A percentile compares a stretch with the other conserved stretches of the same genome.
Conservation (phyloP, 164 flowering plant genomes). For the Litsea cubeba region DNA sequence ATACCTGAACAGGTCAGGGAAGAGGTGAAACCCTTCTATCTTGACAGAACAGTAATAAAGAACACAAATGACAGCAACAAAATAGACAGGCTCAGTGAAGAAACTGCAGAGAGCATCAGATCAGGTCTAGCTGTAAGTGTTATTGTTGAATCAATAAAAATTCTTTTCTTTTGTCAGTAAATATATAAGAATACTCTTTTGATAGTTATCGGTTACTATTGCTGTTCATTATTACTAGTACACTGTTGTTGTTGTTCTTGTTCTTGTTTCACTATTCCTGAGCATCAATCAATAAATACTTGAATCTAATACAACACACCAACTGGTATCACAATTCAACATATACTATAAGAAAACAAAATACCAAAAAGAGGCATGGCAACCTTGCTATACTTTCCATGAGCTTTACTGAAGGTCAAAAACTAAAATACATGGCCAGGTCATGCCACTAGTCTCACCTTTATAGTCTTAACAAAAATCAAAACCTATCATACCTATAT, state of each 20-base stretch:
- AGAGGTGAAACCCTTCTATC: constrained; percentile 13
- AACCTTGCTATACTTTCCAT: no score
- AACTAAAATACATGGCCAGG: not conserved
- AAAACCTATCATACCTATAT: no score
- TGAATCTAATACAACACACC: not conserved
- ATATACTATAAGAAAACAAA: no score
- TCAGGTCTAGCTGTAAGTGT: constrained; percentile 70
- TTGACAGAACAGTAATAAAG: constrained; percentile 1
- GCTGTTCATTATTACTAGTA: no score
- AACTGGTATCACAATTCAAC: no score
- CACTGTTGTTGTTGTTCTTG: not conserved
- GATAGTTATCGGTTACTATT: no score
- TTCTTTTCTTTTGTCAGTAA: not conserved
- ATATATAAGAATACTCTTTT: no score
- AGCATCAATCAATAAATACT: not conserved
- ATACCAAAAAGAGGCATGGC: no score
- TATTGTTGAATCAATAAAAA: not conserved
- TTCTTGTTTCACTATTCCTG: not conserved
- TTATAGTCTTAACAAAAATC: no score
- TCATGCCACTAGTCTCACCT: not conserved
- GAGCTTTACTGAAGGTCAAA: not conserved
- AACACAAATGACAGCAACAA: constrained; percentile 33
- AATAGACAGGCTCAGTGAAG: constrained; percentile 52
- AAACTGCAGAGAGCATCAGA: constrained; percentile 52
- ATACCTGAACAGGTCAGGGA: constrained; percentile 15